phyloP scores from a whole-genome alignment of 1,284 basidiomycete species.

The Coniferiporia sulphurascens region DNA sequence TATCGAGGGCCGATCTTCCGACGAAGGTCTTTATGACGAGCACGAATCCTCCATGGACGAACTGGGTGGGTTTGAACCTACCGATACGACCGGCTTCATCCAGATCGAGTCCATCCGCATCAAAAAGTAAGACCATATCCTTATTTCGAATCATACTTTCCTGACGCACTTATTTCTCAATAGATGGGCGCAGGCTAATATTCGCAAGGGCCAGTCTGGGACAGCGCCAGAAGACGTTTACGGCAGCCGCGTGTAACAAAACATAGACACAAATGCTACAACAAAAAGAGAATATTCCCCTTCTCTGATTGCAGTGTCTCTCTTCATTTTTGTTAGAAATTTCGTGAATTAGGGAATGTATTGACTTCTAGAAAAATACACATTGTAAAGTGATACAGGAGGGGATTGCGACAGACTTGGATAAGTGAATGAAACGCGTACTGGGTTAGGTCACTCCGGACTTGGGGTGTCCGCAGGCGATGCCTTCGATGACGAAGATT shows the following conservation, averaged over 20 bases:
- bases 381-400: background rate
- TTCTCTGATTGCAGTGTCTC: background rate
- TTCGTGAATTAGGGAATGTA: background rate
- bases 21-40: constrained; percentile 95
- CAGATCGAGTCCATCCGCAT: constrained; percentile 93
- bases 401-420: background rate
- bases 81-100: constrained; percentile 91
- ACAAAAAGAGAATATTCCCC: background rate
- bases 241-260: constrained; percentile 40
- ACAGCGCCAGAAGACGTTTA: constrained; percentile 77
- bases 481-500: background rate
- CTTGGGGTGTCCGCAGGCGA: background rate
- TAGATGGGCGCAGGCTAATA: constrained; percentile 83
- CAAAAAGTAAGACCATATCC: constrained; percentile 70
- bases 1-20: constrained; percentile 87
- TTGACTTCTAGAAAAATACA: constrained; percentile 3
- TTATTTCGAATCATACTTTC: constrained; percentile 9
- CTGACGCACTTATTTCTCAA: constrained; percentile 1
- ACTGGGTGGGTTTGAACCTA: constrained; percentile 94
- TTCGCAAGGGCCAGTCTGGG: constrained; percentile 76
- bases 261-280: background rate
- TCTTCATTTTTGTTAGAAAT: background rate
- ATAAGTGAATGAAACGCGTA: background rate
- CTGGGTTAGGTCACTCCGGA: background rate
- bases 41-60: constrained; percentile 99